Base-by-base conservation (phyloP, 331 rosid species). In the Quercus tomentella region DNA sequence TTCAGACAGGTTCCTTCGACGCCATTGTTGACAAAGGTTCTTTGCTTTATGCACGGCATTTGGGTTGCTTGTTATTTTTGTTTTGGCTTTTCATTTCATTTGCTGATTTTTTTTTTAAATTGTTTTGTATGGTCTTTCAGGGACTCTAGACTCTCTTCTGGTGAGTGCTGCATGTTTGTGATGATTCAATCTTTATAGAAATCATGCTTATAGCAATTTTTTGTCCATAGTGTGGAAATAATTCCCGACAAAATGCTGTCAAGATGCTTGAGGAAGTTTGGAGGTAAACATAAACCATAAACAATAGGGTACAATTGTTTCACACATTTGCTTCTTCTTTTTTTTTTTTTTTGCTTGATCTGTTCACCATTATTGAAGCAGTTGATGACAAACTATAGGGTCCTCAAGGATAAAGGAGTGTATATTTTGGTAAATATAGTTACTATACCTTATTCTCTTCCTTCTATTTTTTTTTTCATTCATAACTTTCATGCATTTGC, bases 331-430 rank as follows among this genome's bases (percentile, higher is more conserved):
- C 77, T 71, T 84, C n/a, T 20, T 76, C 63, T 79, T 85, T 74
- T 60, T 65, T 82, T 75, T 75, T 67, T 84, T 91, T 81, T 84
- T 87, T 83, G 86, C 92, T 87, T 91, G 98, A 91, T 91, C 76
- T 89, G 77, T 87, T 84, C 91, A 88, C 90, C 89, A 88, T 85
- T 89, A 93, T 90, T 90, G 93, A 91, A 91, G 95, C 93, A 87
- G 98, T 93, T 93, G 84, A 88, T 93, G 87, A 91, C 92, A 91
- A 91, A 90, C 88, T 93, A 90, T 87, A 93, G 98, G 98, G 95
- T 91, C 83, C 98, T 93, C 89, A 87, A 90, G 97, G 89, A 89
- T 79, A 84, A 86, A 82, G 98, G 98, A 87, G 93, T 90, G 75
- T 93, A 93, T 82, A 74, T 93, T 72, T 88, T 93, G 98, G 98